Percentiles rank a stretch among this genome's conserved stretches.
phyloP scores from a whole-genome alignment of 345 rosid species.

The Eucalyptus decipiens region DNA sequence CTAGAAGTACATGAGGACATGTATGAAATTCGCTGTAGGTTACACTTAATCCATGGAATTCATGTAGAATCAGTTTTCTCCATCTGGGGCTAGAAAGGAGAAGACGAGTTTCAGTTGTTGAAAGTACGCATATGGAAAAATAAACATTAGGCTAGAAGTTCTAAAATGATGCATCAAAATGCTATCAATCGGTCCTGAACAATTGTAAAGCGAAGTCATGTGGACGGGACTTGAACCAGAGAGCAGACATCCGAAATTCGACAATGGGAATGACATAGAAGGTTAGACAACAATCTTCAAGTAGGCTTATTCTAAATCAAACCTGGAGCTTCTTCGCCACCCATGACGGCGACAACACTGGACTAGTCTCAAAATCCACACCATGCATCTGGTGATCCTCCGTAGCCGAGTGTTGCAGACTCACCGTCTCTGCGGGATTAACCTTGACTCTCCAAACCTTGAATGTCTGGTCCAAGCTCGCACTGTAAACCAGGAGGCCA shows the following conservation, averaged over 20 bases:
- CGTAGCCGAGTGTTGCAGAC: neutral
- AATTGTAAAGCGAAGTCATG: neutral
- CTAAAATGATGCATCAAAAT: neutral
- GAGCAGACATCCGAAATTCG: neutral
- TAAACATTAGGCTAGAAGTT: neutral
- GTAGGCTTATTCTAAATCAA: neutral
- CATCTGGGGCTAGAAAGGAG: neutral
- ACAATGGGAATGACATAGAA: neutral
- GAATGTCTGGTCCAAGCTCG: constrained; percentile 78
- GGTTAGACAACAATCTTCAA: neutral
- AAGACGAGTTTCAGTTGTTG: neutral
- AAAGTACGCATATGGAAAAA: neutral
- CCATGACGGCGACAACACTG: constrained; percentile 2
- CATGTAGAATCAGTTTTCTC: neutral
- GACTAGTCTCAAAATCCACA: neutral
- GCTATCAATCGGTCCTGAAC: neutral
- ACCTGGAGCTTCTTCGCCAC: neutral
- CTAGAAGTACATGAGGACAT: neutral
- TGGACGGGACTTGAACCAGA: neutral
- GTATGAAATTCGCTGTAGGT: neutral
- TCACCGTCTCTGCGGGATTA: neutral
- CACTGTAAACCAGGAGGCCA: constrained; percentile 75
- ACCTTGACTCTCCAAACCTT: constrained; percentile 68
- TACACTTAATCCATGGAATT: neutral
- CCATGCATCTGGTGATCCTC: neutral